Evolutionary conservation across 441 rosid genomes (phyloP), one percentile per base, ranked within the genome.

Genomic region (Gossypium laxum): DNA sequence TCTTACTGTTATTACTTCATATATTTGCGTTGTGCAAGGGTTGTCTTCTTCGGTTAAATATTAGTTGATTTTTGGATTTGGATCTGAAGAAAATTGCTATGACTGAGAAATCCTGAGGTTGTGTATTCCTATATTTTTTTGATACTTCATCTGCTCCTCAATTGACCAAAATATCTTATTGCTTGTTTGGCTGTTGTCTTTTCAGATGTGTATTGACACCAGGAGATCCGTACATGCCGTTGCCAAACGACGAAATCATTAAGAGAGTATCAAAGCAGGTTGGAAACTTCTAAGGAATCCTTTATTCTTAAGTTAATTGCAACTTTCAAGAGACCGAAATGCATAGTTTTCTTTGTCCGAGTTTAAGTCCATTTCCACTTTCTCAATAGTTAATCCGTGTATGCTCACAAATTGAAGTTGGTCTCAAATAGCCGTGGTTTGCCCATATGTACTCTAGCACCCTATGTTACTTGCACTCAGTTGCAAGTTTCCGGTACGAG

Each of bases 221-320:
- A 0, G 98, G 98, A 17, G 96, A 94, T 76, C 98, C 98, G 0
- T 94, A 94, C 81, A 94, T 94, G 98, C 88, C 97, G 24, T 82
- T 91, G 80, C 48, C 85, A 4, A 94, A 94, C 48, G 93, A 88
- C 5, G 84, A 90, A 83, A 94, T 94, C 86, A 86, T 92, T 73
- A 82, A 79, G 73, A 88, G 92, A 85, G 96, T 91, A 66, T 77
- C 88, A 1, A 86, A 83, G 85, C 98, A 91, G 94, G 98, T 93
- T 66, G 15, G 76, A 69, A 57, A 24, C 76, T 59, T 74, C 45
- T 56, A 57, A 14, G 67, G 19, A 32, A 15, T 18, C 61, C 48
- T 57, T 12, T 58, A 24, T 28, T 57, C 61, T 71, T 3, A 17
- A 69, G 63, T 21, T 55, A 19, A 38, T 69, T 69, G 21, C 38